Base-by-base conservation (phyloP, 345 rosid genomes). In the Hibiscus tridactylites region DNA sequence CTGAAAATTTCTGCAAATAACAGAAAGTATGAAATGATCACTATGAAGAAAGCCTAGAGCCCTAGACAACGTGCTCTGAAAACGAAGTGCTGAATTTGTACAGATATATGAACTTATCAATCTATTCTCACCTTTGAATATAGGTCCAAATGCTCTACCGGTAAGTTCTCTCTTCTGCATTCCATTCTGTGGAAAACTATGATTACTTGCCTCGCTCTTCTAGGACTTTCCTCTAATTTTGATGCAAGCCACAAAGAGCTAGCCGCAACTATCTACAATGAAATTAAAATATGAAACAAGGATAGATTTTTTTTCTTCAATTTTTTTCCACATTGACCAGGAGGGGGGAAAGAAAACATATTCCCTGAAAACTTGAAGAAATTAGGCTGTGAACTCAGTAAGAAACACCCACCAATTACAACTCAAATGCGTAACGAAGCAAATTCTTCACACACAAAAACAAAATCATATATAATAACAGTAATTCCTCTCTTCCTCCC, bases 171-270 rank as follows among this genome's bases (percentile, higher is more conserved):
- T 81, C 99, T 88, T 76, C 97, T 82, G 68, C 97, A 92, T 80
- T 95, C 97, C 95, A 95, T 89, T 83, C 97, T 82, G 80, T 92
- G 97, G 77, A 90, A 92, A 59, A 95, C 97, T 69, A 95, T 85
- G 73, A 95, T 88, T 16, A 92, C 93, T 68, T 92, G 99, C 73
- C 97, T 84, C 5, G 99, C 96, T 73, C 90, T 94, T 54, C 84
- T 83, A 58, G 96, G 96, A 77, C 84, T 89, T 74, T 95, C 97
- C 78, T 95, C 97, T 39, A 92, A 79, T 70, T 92, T 92, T 60
- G 97, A 90, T 28, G 97, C 97, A 66, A 90, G 96, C 97, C 97
- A 92, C 28, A 92, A 81, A 81, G 91, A 85, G 72, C 97, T 90
- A 19, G 99, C 97, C 5, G 97, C 97, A 76, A 92, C 97, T 79